phyloP scores from a whole-genome alignment of 352 stramenopile genomes.

The Globisporangium okanoganense region DNA sequence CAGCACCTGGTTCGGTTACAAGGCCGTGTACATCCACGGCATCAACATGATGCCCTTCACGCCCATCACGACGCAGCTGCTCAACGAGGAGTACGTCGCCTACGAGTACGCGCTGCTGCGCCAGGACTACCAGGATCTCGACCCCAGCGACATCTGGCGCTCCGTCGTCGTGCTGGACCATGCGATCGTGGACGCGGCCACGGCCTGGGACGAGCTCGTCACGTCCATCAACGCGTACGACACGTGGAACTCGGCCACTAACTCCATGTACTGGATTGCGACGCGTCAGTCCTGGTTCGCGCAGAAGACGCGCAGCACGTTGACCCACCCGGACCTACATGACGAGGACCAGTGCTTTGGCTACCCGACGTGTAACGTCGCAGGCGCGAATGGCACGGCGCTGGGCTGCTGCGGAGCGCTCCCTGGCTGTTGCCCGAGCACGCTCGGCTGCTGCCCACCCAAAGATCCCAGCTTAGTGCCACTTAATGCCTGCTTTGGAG shows the following conservation, averaged over 20 bases:
- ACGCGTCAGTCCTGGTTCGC: constrained; percentile 68
- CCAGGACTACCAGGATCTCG: constrained; percentile 35
- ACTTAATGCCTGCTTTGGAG: constrained; percentile 55
- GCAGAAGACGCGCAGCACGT: constrained; percentile 30
- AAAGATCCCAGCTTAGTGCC: constrained; percentile 36
- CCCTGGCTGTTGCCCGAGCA: constrained; percentile 66
- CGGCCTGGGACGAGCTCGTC: constrained; percentile 63
- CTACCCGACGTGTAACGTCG: constrained; percentile 44
- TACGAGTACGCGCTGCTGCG: constrained; percentile 53
- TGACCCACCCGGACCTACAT: constrained; percentile 28
- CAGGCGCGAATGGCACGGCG: constrained; percentile 54
- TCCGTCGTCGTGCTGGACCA: constrained; percentile 71
- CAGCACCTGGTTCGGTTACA: constrained; percentile 82
- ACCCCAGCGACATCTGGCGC: constrained; percentile 60
- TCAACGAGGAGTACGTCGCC: constrained; percentile 55
- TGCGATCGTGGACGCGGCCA: constrained; percentile 52
- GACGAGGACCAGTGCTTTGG: constrained; percentile 63
- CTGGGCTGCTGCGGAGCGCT: constrained; percentile 63
- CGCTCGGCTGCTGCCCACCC: constrained; percentile 57
- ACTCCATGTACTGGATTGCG: constrained; percentile 72
- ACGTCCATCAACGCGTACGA: constrained; percentile 49
- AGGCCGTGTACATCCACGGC: constrained; percentile 70
- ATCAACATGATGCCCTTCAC: constrained; percentile 87
- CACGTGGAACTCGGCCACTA: constrained; percentile 71
- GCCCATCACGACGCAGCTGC: constrained; percentile 54